phyloP scores from a whole-genome alignment of 1,139 yeast genomes.

The Yamadazyma kanchanaburiensis region DNA sequence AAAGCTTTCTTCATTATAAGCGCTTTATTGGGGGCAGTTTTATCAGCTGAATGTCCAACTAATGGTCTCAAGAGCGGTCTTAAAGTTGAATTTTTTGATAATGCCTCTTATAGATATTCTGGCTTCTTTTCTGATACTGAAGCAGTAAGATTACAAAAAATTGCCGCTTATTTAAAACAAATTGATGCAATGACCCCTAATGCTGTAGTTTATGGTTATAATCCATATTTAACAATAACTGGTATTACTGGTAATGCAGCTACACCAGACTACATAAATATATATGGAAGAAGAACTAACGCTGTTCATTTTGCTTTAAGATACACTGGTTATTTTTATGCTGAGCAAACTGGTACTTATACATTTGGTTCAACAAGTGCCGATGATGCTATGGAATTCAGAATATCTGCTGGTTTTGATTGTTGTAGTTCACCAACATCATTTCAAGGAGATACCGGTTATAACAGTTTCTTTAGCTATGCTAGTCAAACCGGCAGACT shows the following conservation, averaged over 20 bases:
- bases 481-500: not conserved
- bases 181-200: too few species aligned
- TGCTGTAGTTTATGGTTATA: too few species aligned
- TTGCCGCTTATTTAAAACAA: not conserved
- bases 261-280: not conserved
- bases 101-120: not conserved
- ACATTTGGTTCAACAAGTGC: constrained; percentile 7
- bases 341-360: too few species aligned
- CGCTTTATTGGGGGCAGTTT: too few species aligned
- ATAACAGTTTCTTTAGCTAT: not conserved
- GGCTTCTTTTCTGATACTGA: not conserved
- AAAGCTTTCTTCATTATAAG: too few species aligned
- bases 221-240: not conserved
- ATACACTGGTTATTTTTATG: too few species aligned
- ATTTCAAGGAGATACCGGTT: not conserved
- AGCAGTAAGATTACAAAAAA: not conserved
- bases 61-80: not conserved
- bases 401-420: constrained; percentile 18
- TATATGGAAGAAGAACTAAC: too few species aligned
- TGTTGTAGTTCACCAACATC: constrained; percentile 16
- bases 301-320: too few species aligned
- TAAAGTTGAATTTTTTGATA: not conserved
- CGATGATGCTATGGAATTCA: constrained; percentile 21
- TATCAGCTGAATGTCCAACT: not conserved
- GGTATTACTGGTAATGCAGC: not conserved